These are phyloP conservation scores for Amorphotheca resinae DNA, from an alignment of 495 filamentous ascomycete genomes.

Conservation along the genomic window DNA sequence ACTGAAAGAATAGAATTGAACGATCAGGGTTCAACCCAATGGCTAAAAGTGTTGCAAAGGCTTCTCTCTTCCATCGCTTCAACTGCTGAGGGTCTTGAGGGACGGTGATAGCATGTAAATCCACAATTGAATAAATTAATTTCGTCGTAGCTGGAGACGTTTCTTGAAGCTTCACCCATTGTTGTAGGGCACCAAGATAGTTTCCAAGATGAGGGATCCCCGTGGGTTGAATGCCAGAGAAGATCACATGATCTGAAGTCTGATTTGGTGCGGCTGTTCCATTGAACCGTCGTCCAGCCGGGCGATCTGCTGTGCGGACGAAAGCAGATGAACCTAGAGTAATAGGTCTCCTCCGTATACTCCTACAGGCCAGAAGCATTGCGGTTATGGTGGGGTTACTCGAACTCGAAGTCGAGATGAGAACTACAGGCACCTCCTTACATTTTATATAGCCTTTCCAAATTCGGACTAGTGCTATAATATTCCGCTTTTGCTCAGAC, in stretches of 20 bases:
- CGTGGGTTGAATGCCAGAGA: constrained; percentile 95
- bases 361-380: neutral
- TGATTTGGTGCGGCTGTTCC: neutral
- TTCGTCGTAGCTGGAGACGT: constrained; percentile 37
- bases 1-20: constrained; percentile 75
- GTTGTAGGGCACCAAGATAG: constrained; percentile 80
- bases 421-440: no score
- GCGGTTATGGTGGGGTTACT: neutral
- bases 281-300: neutral
- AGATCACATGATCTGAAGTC: constrained; percentile 39
- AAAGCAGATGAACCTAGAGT: neutral
- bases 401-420: no score
- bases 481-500: no score
- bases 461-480: no score
- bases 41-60: constrained; percentile 68
- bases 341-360: neutral
- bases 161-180: constrained; percentile 76
- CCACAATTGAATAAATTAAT: constrained; percentile 74
- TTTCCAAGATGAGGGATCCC: constrained; percentile 94
- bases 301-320: neutral
- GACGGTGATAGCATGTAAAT: constrained; percentile 83
- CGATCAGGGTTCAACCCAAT: constrained; percentile 67
- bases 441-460: no score
- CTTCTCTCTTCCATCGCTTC: constrained; percentile 51
- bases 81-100: constrained; percentile 49